Percentiles rank a stretch among this genome's conserved stretches.
Evolutionary conservation across 371 early-diverging fungal species (phyloP).

Genomic region (Syncephalastrum contaminatum): DNA sequence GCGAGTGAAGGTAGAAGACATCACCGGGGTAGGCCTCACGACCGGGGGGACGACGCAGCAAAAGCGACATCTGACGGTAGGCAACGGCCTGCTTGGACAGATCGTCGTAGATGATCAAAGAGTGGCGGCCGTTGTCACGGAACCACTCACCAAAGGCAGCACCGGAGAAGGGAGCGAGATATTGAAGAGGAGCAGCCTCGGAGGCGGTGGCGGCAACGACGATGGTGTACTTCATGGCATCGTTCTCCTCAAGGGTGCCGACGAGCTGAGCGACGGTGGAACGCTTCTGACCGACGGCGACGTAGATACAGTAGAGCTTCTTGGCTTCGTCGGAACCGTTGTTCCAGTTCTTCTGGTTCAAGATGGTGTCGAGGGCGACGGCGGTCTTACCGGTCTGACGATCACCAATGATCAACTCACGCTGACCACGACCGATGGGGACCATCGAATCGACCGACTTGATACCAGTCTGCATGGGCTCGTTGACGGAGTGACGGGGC

Average conservation of each 20-base stretch:
- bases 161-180: constrained; percentile 95
- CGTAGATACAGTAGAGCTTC: constrained; percentile 92
- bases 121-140: constrained; percentile 96
- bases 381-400: constrained; percentile 98
- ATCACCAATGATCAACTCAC: constrained; percentile 98
- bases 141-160: constrained; percentile 93
- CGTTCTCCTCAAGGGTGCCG: constrained; percentile 90
- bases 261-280: constrained; percentile 97
- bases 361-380: constrained; percentile 93
- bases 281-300: constrained; percentile 96
- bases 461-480: constrained; percentile 98
- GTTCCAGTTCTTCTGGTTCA: constrained; percentile 97
- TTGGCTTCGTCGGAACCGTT: constrained; percentile 52
- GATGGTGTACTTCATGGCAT: constrained; percentile 81
- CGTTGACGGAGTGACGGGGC: constrained; percentile 94
- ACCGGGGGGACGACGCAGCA: constrained; percentile 97
- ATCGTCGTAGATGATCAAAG: constrained; percentile 94
- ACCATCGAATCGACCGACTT: constrained; percentile 98
- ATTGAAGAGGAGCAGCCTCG: constrained; percentile 94
- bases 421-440: constrained; percentile 97
- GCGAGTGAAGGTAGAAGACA: constrained; percentile 97
- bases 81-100: constrained; percentile 98
- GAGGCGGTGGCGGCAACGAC: constrained; percentile 97
- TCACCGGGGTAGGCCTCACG: constrained; percentile 98
- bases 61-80: constrained; percentile 96